phyloP scores from a whole-genome alignment of 2,329 filamentous ascomycete genomes.

The Epicoccum nigrum region DNA sequence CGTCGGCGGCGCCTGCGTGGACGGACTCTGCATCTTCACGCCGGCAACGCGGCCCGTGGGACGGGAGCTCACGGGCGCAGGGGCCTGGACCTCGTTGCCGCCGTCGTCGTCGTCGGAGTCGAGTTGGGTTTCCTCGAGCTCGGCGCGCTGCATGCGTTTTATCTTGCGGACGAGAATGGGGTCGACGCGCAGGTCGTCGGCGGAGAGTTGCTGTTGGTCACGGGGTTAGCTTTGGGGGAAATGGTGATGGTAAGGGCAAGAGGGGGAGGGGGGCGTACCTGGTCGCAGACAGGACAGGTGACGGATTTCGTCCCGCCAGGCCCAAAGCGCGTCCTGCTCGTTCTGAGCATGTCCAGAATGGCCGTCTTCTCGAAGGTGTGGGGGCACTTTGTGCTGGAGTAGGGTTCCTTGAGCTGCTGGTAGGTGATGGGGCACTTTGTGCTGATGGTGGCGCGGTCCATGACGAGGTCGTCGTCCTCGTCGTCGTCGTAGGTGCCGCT shows the following conservation, averaged over 20 bases:
- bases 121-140: slow-evolving; percentile 31
- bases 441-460: slow-evolving; percentile 67
- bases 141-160: slow-evolving; percentile 42
- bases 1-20: slow-evolving; percentile 18
- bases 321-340: slow-evolving; percentile 24
- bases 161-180: slow-evolving; percentile 46
- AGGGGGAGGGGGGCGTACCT: slow-evolving; percentile 39
- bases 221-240: not conserved
- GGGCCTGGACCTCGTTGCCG: slow-evolving; percentile 5
- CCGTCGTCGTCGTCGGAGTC: slow-evolving; percentile 35
- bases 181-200: slow-evolving; percentile 38
- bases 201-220: slow-evolving; percentile 37
- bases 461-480: slow-evolving; percentile 73
- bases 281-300: slow-evolving; percentile 69
- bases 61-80: not conserved
- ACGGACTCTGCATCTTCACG: slow-evolving; percentile 8
- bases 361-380: slow-evolving; percentile 74
- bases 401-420: slow-evolving; percentile 67
- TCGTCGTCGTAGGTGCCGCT: slow-evolving; percentile 55
- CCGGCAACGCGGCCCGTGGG: not conserved
- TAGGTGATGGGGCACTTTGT: slow-evolving; percentile 74
- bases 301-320: slow-evolving; percentile 44
- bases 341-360: slow-evolving; percentile 61
- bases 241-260: not conserved
- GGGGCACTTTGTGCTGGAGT: slow-evolving; percentile 69